A percentile compares a stretch with the other conserved stretches of the same genome.
These are phyloP conservation scores for Backusella morwellensis DNA, from an alignment of 192 early-diverging fungal species.

Conservation along the genomic window DNA sequence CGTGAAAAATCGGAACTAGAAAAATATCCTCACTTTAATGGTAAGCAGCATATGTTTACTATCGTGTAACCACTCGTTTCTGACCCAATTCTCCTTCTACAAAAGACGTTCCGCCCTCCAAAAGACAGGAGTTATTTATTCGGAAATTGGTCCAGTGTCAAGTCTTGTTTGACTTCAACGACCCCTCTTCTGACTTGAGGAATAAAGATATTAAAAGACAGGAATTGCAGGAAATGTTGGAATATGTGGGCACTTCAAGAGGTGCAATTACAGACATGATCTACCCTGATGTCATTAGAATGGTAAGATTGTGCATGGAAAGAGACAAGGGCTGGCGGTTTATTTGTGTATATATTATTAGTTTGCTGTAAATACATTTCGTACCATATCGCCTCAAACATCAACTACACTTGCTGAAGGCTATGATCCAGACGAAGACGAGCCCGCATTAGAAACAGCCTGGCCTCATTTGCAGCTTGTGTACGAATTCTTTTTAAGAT, in stretches of 20 bases:
- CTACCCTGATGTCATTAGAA: slow-evolving; percentile 92
- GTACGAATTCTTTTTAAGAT: slow-evolving; percentile 97
- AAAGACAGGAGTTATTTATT: slow-evolving; percentile 86
- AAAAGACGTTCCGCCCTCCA: slow-evolving; percentile 73
- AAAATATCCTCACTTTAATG: slow-evolving; percentile 72
- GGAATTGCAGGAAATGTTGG: slow-evolving; percentile 87
- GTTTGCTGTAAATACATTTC: slow-evolving; percentile 94
- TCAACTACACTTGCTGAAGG: slow-evolving; percentile 80
- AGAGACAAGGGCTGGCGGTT: too few relatives aligned
- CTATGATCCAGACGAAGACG: slow-evolving; percentile 99
- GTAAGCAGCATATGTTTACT: slow-evolving; percentile 37
- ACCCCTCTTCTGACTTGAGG: slow-evolving; percentile 80
- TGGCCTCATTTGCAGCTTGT: slow-evolving; percentile 99
- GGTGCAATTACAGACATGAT: slow-evolving; percentile 87
- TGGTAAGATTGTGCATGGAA: slow-evolving; percentile 59
- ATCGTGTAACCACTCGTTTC: neutral
- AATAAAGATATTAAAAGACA: slow-evolving; percentile 97
- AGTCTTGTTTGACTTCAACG: slow-evolving; percentile 95
- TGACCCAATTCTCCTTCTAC: neutral
- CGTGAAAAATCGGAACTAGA: slow-evolving; percentile 80
- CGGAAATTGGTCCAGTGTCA: slow-evolving; percentile 92
- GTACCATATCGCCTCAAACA: slow-evolving; percentile 95
- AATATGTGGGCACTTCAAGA: slow-evolving; percentile 88
- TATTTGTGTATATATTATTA: slow-evolving; percentile 20
- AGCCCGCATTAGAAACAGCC: slow-evolving; percentile 93